Percentiles rank a stretch among this genome's conserved stretches.
Conservation (phyloP, 1,284 basidiomycete species). For the Moesziomyces sp. region DNA sequence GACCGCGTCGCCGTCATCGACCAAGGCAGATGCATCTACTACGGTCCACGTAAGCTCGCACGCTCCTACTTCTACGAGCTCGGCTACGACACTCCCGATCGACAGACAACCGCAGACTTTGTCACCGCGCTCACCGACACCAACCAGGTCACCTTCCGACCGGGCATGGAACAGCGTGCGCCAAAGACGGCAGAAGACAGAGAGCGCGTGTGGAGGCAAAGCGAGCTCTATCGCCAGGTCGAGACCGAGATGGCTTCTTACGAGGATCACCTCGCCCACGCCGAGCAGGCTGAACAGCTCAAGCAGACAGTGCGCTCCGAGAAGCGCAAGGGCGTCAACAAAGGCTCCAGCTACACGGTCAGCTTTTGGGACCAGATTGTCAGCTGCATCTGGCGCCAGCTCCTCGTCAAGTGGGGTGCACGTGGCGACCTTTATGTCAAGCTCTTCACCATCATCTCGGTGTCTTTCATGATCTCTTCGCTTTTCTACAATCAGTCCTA, state of each 20-base stretch:
- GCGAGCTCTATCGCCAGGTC: slow-evolving; percentile 44
- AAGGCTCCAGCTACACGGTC: slow-evolving; percentile 53
- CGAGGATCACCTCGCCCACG: slow-evolving; percentile 43
- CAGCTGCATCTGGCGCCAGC: slow-evolving; percentile 51
- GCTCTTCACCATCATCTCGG: slow-evolving; percentile 57
- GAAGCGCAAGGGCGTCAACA: slow-evolving; percentile 57
- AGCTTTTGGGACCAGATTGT: slow-evolving; percentile 51
- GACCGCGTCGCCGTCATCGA: slow-evolving; percentile 58
- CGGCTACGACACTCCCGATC: slow-evolving; percentile 53
- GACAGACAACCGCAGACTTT: slow-evolving; percentile 70
- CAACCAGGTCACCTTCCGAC: slow-evolving; percentile 72
- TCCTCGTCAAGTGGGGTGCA: slow-evolving; percentile 57
- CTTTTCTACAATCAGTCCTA: slow-evolving; percentile 56
- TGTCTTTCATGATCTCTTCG: slow-evolving; percentile 52
- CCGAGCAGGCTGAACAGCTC: slow-evolving; percentile 47
- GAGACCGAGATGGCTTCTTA: slow-evolving; percentile 53
- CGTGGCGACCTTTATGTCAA: slow-evolving; percentile 51
- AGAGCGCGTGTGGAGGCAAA: slow-evolving; percentile 52
- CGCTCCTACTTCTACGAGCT: slow-evolving; percentile 56
- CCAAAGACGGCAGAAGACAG: slow-evolving; percentile 58
- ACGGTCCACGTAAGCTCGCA: slow-evolving; percentile 54
- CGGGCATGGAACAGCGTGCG: slow-evolving; percentile 71
- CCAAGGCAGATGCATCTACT: slow-evolving; percentile 69
- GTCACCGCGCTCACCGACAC: slow-evolving; percentile 75
- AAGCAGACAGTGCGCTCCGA: slow-evolving; percentile 38